Conservation (phyloP, 208 protist genomes). For the Trypanosoma vivax region DNA sequence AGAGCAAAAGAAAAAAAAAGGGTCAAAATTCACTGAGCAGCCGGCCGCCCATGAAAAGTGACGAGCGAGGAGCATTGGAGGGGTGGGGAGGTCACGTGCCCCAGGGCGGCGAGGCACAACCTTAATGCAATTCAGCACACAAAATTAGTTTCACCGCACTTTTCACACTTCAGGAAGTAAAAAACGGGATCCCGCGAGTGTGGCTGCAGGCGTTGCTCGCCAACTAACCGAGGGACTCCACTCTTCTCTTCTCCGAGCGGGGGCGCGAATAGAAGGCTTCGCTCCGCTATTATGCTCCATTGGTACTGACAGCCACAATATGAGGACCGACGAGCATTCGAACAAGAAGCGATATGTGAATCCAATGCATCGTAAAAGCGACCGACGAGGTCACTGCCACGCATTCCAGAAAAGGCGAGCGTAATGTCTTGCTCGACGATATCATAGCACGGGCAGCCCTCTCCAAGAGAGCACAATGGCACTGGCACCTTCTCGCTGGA, state of each 20-base stretch:
- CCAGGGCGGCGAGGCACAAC: too few relatives aligned
- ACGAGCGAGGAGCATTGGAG: too few relatives aligned
- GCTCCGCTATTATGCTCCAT: constrained; percentile 19
- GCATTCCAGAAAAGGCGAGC: constrained; percentile 25
- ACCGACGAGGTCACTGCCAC: not conserved
- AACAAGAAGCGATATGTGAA: constrained; percentile 13
- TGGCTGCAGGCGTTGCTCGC: not conserved
- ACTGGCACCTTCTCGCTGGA: not conserved
- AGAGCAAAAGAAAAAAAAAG: too few relatives aligned
- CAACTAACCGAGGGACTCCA: not conserved
- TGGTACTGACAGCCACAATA: not conserved
- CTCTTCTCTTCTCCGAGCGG: not conserved
- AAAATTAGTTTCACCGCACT: constrained; percentile 17
- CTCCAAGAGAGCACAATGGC: constrained; percentile 16
- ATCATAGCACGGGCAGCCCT: constrained; percentile 2
- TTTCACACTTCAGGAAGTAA: constrained; percentile 25
- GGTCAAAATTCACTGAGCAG: too few relatives aligned
- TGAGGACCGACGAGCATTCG: not conserved
- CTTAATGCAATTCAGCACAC: constrained; percentile 9
- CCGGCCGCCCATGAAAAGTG: too few relatives aligned
- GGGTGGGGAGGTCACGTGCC: too few relatives aligned
- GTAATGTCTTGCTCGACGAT: constrained; percentile 13
- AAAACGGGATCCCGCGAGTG: constrained; percentile 10
- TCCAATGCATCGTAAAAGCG: constrained; percentile 16
- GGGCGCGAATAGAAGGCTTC: constrained; percentile 10